Evolutionary conservation across 1,139 yeast species (phyloP).

Genomic region (Debaryomyces udenii): DNA sequence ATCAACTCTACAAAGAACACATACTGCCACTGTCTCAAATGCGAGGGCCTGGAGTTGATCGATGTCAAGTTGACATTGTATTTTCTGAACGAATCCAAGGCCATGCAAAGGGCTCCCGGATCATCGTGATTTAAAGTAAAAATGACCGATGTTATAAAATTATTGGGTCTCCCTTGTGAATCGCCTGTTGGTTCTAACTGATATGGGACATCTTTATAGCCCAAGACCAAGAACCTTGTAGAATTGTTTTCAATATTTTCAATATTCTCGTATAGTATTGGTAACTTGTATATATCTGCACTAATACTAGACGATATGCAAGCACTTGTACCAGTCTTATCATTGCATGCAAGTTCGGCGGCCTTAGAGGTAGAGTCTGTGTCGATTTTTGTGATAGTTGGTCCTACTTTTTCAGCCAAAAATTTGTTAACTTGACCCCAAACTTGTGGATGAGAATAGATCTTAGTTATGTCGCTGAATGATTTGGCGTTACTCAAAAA

Average conservation of each 20-base stretch:
- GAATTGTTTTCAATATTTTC: slow-evolving; percentile 79
- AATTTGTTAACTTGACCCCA: slow-evolving; percentile 88
- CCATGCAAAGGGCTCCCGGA: slow-evolving; percentile 77
- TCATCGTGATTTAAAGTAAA: slow-evolving; percentile 68
- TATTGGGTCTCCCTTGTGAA: slow-evolving; percentile 12
- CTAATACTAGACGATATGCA: slow-evolving; percentile 62
- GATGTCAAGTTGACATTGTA: slow-evolving; percentile 68
- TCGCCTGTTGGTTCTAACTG: slow-evolving; percentile 14
- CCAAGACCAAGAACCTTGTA: slow-evolving; percentile 78
- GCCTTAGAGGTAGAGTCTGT: slow-evolving; percentile 83
- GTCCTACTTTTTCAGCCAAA: slow-evolving; percentile 35
- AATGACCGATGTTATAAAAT: slow-evolving; percentile 55
- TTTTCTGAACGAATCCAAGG: slow-evolving; percentile 59
- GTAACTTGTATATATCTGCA: slow-evolving; percentile 61
- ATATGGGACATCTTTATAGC: slow-evolving; percentile 26
- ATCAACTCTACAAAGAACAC: slow-evolving; percentile 76
- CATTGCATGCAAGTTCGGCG: slow-evolving; percentile 60
- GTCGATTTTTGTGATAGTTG: slow-evolving; percentile 57
- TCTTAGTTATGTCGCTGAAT: slow-evolving; percentile 48
- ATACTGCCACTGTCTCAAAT: slow-evolving; percentile 74
- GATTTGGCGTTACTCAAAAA: slow-evolving; percentile 55
- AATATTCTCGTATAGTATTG: slow-evolving; percentile 56
- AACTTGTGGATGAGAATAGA: slow-evolving; percentile 95
- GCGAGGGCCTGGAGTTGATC: slow-evolving; percentile 74
- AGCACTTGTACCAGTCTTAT: slow-evolving; percentile 41